phyloP scores from a whole-genome alignment of 2,329 filamentous ascomycete genomes.

The Xylariales sp. region DNA sequence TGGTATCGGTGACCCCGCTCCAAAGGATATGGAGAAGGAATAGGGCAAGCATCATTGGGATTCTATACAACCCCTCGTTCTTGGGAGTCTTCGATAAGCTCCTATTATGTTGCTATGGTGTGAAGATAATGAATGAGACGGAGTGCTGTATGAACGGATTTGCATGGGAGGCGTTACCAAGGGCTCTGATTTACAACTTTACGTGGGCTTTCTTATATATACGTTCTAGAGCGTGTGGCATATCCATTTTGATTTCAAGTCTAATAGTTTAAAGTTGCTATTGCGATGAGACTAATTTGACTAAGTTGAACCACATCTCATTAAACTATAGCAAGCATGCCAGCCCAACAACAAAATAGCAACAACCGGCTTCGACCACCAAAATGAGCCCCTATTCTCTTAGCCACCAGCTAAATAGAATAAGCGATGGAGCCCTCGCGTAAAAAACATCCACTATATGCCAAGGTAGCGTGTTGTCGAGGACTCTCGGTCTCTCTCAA shows the following conservation, averaged over 20 bases:
- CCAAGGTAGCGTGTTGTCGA: neutral
- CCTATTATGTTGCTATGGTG: slow-evolving; percentile 1
- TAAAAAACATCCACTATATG: no score
- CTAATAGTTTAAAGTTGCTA: slow-evolving; percentile 8
- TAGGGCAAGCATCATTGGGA: slow-evolving; percentile 24
- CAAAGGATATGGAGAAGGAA: slow-evolving; percentile 92
- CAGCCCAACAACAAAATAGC: no score
- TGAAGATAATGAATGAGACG: slow-evolving; percentile 26
- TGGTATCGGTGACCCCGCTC: slow-evolving; percentile 93
- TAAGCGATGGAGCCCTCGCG: no score
- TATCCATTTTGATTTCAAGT: slow-evolving; percentile 5
- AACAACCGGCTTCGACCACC: no score
- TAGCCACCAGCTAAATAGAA: no score
- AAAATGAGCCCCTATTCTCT: no score
- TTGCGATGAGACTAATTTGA: neutral
- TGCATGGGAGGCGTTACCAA: slow-evolving; percentile 37
- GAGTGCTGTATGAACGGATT: slow-evolving; percentile 30
- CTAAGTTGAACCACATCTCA: neutral
- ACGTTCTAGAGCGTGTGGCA: slow-evolving; percentile 5
- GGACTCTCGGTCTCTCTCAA: neutral
- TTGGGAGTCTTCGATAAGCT: slow-evolving; percentile 11
- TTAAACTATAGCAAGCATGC: neutral
- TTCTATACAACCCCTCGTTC: slow-evolving; percentile 1
- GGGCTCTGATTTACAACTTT: slow-evolving; percentile 28
- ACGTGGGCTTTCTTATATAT: slow-evolving; percentile 21